Evolutionary conservation across 768 basidiomycete species (phyloP), one percentile per base, ranked within the genome.

Genomic region (Lactarius hatsudake): DNA sequence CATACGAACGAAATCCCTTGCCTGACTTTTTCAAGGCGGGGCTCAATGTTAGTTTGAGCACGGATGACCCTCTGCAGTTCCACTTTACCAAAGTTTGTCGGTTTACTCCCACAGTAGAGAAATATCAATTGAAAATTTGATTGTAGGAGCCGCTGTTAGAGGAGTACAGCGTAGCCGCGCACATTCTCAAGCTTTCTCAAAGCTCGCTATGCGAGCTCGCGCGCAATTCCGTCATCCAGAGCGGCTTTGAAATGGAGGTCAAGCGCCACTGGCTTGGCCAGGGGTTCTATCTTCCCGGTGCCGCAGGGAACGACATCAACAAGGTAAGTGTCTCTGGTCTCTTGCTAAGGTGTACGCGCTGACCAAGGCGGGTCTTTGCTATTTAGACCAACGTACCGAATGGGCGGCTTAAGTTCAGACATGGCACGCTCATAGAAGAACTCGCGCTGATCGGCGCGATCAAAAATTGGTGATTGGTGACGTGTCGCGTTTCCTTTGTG

Each of bases 191-290:
- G 78, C 79, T 98, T 61, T 93, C 96, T 0, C 96, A 94, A 75
- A 92, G 90, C 71, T 94, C 93, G 0, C 81, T 99, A 65, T 97
- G 96, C 15, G 97, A 99, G 77, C 84, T 99, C 13, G 97, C 97
- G n/a, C 88, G 97, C 53, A 99, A 99, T 79, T 96, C 94, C 0
- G 97, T 98, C 38, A 82, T 91, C 56, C 97, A 98, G 75, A 94
- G 93, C 73, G 97, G 97, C 1, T 98, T 98, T 75, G 97, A 99
- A 78, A 98, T 98, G 95, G 91, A 96, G 75, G 76, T 98, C 73
- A 98, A 98, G 79, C 88, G 93, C 12, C 94, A 93, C 75, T 96
- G 94, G 94, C 81, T 99, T 3, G 97, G 97, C 0, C 86, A 91
- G 70, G 80, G 90, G 63, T 99, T 94, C 94, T 98, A 94, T 77